Evolutionary conservation across 768 basidiomycete species (phyloP), one percentile per base, ranked within the genome.

Genomic region (Xanthoconium purpureum): DNA sequence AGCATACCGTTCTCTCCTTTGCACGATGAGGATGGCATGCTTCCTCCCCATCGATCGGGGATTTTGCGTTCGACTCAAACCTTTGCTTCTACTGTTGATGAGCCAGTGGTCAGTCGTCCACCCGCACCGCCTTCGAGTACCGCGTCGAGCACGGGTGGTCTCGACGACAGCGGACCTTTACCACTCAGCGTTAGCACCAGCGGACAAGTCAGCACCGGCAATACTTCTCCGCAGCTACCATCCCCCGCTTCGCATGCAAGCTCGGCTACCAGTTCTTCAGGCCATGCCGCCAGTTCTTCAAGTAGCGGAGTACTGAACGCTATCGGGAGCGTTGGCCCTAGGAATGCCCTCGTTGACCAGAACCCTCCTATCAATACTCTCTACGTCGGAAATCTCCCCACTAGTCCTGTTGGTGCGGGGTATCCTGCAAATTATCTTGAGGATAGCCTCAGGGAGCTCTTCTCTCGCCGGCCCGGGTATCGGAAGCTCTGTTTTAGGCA

Each of bases 351-450:
- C 29, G 75, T 85, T 36, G 96, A 98, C 73, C 93, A 96, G 76
- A 98, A 98, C 71, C 95, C 95, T 64, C 95, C 95, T 14, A 98
- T 98, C 73, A 98, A 97, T 67, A 99, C 97, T 1, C 79, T 99
- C n/a, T 98, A 98, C 67, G 94, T 99, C n/a, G 97, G 97, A 44
- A 98, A 98, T 65, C 75, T 99, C 56, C 97, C 96, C 3, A 91
- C 89, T 6, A 83, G 87, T 33, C 83, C 87, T 24, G 80, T 85
- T 17, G 83, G 89, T 7, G 73, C 78, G 5, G 87, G 89, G 3
- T 87, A 84, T 64, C 84, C 91, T 37, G 82, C 86, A 45, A 87
- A 89, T 62, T 84, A 87, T 65, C 80, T 99, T 3, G 95, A 99
- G 73, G 92, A 95, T 55, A 85, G 84, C 35, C 77, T 99, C 28